Conservation (phyloP, 257 asterid genomes). For the Nicotiana noctiflora region DNA sequence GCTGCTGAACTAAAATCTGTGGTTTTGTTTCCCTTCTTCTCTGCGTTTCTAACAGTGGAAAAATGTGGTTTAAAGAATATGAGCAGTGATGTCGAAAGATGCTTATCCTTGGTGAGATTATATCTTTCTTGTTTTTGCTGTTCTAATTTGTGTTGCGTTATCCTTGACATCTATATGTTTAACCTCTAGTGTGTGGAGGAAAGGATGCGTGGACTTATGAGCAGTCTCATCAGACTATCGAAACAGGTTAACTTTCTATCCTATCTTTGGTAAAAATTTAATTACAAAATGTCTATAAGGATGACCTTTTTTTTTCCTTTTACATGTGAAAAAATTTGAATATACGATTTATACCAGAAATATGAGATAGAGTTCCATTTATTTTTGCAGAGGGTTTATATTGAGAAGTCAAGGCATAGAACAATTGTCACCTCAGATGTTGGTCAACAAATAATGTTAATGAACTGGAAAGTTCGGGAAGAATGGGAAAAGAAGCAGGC, state of each 20-base stretch:
- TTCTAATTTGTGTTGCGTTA: conserved; percentile 2
- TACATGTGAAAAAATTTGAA: no score
- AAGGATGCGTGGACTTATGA: conserved; percentile 72
- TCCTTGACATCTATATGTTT: conserved; percentile 9
- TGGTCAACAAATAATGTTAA: conserved; percentile 47
- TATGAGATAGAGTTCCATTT: not conserved
- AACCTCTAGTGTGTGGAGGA: conserved; percentile 72
- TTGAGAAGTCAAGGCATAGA: conserved; percentile 76
- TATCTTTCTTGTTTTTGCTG: conserved; percentile 6
- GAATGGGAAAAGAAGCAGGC: conserved; percentile 90
- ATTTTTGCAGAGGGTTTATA: conserved; percentile 50
- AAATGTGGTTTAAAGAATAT: conserved; percentile 67
- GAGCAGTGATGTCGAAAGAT: conserved; percentile 65
- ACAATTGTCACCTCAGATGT: conserved; percentile 71
- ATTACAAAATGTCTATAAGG: not conserved
- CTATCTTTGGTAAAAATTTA: not conserved
- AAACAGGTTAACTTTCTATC: conserved; percentile 44
- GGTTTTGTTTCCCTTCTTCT: not conserved
- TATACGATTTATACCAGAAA: not conserved
- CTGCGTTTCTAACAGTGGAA: conserved; percentile 54
- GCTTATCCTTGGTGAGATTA: conserved; percentile 63
- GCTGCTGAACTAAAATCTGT: not conserved
- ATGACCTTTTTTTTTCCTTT: not conserved
- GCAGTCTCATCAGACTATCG: conserved; percentile 56
- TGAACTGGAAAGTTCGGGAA: conserved; percentile 70